A percentile compares a stretch with the other conserved stretches of the same genome.
These are phyloP conservation scores for Hypomontagnella submonticulosa DNA, from an alignment of 495 filamentous ascomycete genomes.

Conservation along the genomic window DNA sequence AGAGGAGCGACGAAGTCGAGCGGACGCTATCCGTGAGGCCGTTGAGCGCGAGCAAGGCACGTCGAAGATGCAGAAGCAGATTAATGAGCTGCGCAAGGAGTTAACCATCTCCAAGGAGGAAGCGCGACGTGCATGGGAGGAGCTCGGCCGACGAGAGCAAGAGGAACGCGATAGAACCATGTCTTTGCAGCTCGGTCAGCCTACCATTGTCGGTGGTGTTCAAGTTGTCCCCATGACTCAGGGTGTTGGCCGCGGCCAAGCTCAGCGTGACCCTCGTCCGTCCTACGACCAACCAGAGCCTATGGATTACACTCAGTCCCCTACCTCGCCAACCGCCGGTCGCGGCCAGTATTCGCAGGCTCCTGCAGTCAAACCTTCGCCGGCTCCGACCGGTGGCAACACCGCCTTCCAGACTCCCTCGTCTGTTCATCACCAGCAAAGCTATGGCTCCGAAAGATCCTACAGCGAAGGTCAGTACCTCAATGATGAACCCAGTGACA, in stretches of 20 bases:
- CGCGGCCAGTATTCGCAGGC: slow-evolving; percentile 53
- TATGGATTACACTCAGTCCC: slow-evolving; percentile 53
- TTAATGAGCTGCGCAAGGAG: slow-evolving; percentile 88
- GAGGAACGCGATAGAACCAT: slow-evolving; percentile 93
- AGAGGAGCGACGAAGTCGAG: slow-evolving; percentile 74
- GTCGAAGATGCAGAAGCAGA: slow-evolving; percentile 74
- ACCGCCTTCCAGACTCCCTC: slow-evolving; percentile 42
- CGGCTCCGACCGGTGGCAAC: slow-evolving; percentile 40
- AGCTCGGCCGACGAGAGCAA: slow-evolving; percentile 91
- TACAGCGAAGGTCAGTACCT: slow-evolving; percentile 69
- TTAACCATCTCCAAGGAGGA: slow-evolving; percentile 95
- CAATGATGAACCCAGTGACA: slow-evolving; percentile 49
- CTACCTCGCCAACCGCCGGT: slow-evolving; percentile 45
- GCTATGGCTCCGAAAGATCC: slow-evolving; percentile 61
- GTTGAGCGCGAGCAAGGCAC: slow-evolving; percentile 74
- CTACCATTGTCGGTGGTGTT: slow-evolving; percentile 89
- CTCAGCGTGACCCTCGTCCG: slow-evolving; percentile 54
- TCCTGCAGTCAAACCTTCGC: slow-evolving; percentile 49
- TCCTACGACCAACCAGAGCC: slow-evolving; percentile 54
- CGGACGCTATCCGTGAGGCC: slow-evolving; percentile 70
- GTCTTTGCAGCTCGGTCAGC: slow-evolving; percentile 85
- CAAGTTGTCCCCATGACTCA: slow-evolving; percentile 96
- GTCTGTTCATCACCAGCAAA: slow-evolving; percentile 51
- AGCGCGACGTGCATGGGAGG: slow-evolving; percentile 95
- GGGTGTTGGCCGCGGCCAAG: slow-evolving; percentile 73